These are phyloP conservation scores for Nannizziopsis barbatae DNA, from an alignment of 2,329 filamentous ascomycete species.

Conservation along the genomic window DNA sequence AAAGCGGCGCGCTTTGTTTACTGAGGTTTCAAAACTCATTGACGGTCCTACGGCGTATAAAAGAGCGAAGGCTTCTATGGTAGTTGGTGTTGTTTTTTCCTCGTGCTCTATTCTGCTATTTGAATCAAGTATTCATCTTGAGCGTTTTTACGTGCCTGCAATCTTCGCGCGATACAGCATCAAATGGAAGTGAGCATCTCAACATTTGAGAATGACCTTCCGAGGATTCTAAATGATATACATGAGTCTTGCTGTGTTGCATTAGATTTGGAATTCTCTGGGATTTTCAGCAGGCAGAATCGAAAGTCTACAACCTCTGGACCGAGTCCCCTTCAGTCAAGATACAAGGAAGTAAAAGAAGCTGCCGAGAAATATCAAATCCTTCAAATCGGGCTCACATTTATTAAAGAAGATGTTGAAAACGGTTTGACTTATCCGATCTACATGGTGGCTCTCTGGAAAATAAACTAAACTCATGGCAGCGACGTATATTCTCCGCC, in stretches of 20 bases:
- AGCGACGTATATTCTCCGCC: conserved; percentile 47
- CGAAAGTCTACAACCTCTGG: conserved; percentile 14
- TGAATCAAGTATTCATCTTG: no score
- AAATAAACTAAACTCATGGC: conserved; percentile 5
- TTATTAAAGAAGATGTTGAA: conserved; percentile 46
- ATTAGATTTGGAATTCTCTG: conserved; percentile 57
- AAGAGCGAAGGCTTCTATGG: no score
- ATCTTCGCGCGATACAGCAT: neutral
- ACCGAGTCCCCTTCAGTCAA: conserved; percentile 44
- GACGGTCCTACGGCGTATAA: no score
- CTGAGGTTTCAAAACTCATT: no score
- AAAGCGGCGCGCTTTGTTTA: no score
- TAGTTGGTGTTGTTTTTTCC: no score
- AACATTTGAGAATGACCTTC: conserved; percentile 42
- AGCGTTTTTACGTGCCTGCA: no score
- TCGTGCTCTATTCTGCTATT: no score
- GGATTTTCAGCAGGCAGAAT: conserved; percentile 41
- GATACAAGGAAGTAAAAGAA: conserved; percentile 49
- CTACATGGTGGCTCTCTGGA: neutral
- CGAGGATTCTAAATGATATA: conserved; percentile 48
- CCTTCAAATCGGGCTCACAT: conserved; percentile 56
- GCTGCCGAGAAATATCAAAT: conserved; percentile 54
- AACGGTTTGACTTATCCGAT: conserved; percentile 30
- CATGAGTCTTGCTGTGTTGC: conserved; percentile 51
- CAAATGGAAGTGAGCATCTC: conserved; percentile 47